phyloP scores from a whole-genome alignment of 148 eudicot genomes.

The Camellia lanceoleosa region DNA sequence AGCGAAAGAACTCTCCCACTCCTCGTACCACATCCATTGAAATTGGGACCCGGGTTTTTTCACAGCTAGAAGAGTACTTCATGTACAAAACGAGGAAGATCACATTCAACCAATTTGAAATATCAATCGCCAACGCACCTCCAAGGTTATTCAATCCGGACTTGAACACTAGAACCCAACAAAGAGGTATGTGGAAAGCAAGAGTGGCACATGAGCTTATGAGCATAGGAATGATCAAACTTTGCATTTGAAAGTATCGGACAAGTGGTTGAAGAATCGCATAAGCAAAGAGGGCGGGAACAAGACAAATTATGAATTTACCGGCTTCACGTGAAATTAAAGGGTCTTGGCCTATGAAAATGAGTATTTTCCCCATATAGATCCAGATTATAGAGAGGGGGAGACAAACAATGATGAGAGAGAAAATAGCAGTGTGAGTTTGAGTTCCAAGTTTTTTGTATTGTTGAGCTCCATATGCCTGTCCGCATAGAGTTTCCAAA shows the following conservation, averaged over 20 bases:
- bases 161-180: conserved; percentile 75
- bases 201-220: conserved; percentile 46
- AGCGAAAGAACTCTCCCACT: conserved; percentile 62
- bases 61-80: conserved; percentile 60
- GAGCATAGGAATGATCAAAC: conserved; percentile 68
- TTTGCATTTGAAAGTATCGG: conserved; percentile 70
- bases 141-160: conserved; percentile 57
- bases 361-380: conserved; percentile 48
- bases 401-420: conserved; percentile 52
- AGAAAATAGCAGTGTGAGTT: conserved; percentile 73
- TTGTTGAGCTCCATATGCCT: conserved; percentile 83
- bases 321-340: conserved; percentile 71
- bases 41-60: conserved; percentile 56
- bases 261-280: conserved; percentile 71
- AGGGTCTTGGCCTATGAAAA: conserved; percentile 72
- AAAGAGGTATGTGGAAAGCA: conserved; percentile 57
- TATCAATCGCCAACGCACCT: conserved; percentile 59
- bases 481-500: conserved; percentile 82
- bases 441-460: conserved; percentile 75
- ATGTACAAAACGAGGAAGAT: conserved; percentile 50
- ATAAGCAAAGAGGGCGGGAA: conserved; percentile 62
- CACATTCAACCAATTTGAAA: conserved; percentile 66
- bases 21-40: conserved; percentile 64
- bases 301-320: conserved; percentile 50
- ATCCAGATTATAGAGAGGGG: conserved; percentile 71